Percentiles rank a stretch among this genome's conserved stretches.
Evolutionary conservation across 768 basidiomycete genomes (phyloP).

Genomic region (Holtermanniella nyarrowii): DNA sequence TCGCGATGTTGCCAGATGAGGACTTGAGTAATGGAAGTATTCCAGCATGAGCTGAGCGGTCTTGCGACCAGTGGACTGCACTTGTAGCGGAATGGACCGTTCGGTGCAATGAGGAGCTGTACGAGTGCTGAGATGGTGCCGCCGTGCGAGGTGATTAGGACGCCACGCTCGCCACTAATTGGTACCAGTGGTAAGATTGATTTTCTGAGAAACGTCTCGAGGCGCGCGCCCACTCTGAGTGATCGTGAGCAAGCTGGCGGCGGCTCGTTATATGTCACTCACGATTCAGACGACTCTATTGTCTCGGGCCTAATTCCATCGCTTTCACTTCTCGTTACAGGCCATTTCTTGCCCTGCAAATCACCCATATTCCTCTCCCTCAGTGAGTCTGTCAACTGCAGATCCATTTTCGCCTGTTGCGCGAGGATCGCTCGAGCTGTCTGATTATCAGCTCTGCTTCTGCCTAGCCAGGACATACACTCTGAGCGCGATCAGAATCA

Average conservation of each 20-base stretch:
- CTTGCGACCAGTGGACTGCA: neutral
- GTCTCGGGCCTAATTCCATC: neutral
- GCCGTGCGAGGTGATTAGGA: neutral
- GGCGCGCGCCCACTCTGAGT: too few relatives aligned
- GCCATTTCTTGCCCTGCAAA: neutral
- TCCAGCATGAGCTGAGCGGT: neutral
- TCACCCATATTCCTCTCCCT: neutral
- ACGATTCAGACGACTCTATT: neutral
- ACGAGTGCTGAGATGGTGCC: neutral
- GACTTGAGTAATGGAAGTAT: neutral
- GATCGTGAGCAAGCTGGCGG: too few relatives aligned
- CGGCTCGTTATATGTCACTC: too few relatives aligned
- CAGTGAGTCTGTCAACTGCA: neutral
- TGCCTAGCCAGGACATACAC: constrained; percentile 44
- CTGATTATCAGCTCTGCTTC: neutral
- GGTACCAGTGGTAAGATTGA: too few relatives aligned
- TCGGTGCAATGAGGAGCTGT: neutral
- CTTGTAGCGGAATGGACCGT: neutral
- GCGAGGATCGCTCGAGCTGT: neutral
- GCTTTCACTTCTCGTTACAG: neutral
- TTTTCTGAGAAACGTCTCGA: too few relatives aligned
- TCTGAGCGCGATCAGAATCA: constrained; percentile 58
- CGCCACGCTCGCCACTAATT: too few relatives aligned
- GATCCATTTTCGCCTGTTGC: neutral
- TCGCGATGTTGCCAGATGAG: neutral